These are phyloP conservation scores for Claviceps sorghi DNA, from an alignment of 2,329 filamentous ascomycete species.

Conservation along the genomic window DNA sequence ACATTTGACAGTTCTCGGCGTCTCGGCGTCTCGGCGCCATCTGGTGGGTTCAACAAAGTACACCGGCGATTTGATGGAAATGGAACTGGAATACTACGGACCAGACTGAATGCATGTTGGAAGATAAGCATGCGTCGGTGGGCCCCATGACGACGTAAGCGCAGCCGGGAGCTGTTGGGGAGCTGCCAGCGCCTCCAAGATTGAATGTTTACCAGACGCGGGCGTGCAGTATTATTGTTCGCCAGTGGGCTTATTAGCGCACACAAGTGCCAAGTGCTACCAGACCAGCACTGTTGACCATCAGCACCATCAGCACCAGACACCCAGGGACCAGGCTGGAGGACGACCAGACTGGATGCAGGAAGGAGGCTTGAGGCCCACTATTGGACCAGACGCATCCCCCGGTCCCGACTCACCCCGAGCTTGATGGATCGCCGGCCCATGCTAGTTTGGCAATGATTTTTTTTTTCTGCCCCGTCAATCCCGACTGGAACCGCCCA, in stretches of 20 bases:
- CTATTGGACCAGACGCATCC: not conserved
- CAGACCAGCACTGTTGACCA: not conserved
- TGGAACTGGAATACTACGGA: no score
- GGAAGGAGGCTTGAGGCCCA: conserved; percentile 3
- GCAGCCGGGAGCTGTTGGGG: conserved; percentile 5
- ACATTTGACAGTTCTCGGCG: not conserved
- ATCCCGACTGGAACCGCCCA: not conserved
- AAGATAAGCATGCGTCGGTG: conserved; percentile 2
- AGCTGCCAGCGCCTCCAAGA: no score
- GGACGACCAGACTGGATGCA: not conserved
- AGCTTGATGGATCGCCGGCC: conserved; percentile 5
- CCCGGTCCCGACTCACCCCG: not conserved
- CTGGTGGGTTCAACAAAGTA: conserved; percentile 1
- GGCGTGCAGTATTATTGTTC: no score
- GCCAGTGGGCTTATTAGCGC: no score
- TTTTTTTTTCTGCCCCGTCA: conserved; percentile 2
- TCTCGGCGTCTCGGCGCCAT: not conserved
- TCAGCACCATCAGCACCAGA: not conserved
- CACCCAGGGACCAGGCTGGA: no score
- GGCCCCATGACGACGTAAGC: conserved; percentile 3
- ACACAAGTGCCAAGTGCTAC: no score
- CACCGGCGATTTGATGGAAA: no score
- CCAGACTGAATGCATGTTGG: not conserved
- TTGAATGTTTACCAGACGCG: no score
- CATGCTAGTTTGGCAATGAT: conserved; percentile 1